Conservation (phyloP, 139 green algal genomes). For the Micractinium sp. region DNA sequence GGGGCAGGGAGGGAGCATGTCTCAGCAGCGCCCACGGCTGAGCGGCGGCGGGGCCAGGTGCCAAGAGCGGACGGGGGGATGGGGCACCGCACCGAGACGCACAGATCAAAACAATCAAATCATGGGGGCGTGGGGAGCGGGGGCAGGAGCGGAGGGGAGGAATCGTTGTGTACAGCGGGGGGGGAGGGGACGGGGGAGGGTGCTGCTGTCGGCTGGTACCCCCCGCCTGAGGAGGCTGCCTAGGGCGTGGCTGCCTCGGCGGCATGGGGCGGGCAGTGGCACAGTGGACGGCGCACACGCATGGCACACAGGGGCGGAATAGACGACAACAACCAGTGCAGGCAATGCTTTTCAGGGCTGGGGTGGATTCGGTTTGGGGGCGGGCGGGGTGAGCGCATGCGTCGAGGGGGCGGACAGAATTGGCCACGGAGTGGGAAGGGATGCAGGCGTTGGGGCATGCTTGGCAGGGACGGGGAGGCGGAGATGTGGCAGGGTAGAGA, state of each 20-base stretch:
- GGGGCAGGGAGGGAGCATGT: too few relatives aligned
- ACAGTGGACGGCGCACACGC: too few relatives aligned
- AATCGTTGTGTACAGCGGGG: not conserved
- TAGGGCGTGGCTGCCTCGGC: not conserved
- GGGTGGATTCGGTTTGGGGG: not conserved
- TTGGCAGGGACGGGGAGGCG: not conserved
- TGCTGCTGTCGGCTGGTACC: too few relatives aligned
- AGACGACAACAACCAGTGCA: not conserved
- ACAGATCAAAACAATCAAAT: too few relatives aligned
- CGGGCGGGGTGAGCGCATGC: not conserved
- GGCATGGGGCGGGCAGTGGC: too few relatives aligned
- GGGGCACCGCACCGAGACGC: too few relatives aligned
- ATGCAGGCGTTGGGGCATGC: not conserved
- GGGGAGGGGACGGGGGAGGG: too few relatives aligned
- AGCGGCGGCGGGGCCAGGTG: too few relatives aligned
- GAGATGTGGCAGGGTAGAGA: not conserved
- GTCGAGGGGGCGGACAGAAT: not conserved
- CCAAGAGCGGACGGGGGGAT: too few relatives aligned
- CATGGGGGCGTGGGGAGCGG: too few relatives aligned
- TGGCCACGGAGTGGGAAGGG: not conserved
- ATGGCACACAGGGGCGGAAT: not conserved
- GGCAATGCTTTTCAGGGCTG: slow-evolving; percentile 4
- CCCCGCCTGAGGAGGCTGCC: too few relatives aligned
- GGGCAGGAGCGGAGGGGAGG: not conserved
- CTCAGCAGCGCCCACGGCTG: too few relatives aligned